Conservation (phyloP, 2,329 filamentous ascomycete genomes). For the Fusarium beomiforme region DNA sequence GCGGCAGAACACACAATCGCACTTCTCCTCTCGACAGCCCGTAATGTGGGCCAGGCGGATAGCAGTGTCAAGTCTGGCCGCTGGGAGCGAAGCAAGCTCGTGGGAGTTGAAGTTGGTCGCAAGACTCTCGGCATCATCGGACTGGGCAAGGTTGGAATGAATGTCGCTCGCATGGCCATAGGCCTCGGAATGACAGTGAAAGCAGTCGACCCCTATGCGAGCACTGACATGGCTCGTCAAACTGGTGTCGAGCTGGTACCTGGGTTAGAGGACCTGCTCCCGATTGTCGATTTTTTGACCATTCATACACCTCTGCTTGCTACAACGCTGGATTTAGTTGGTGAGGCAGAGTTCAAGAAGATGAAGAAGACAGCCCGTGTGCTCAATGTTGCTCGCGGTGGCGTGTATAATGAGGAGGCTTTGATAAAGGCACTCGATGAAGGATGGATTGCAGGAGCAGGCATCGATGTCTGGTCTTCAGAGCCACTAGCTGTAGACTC, state of each 20-base stretch:
- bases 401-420: conserved; percentile 81
- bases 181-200: conserved; percentile 80
- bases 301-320: conserved; percentile 84
- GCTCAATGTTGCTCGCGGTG: conserved; percentile 82
- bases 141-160: conserved; percentile 84
- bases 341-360: conserved; percentile 69
- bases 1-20: conserved; percentile 83
- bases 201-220: conserved; percentile 82
- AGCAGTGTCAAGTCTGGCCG: conserved; percentile 74
- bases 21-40: conserved; percentile 76
- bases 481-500: conserved; percentile 71
- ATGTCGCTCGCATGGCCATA: conserved; percentile 81
- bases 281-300: conserved; percentile 78
- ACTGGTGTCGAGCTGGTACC: conserved; percentile 72
- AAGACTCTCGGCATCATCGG: conserved; percentile 83
- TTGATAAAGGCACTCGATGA: conserved; percentile 75
- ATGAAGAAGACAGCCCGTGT: conserved; percentile 82
- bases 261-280: conserved; percentile 68
- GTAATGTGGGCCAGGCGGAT: conserved; percentile 77
- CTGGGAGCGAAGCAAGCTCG: conserved; percentile 79
- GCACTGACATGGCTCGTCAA: conserved; percentile 73
- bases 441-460: conserved; percentile 79
- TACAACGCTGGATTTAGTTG: conserved; percentile 78
- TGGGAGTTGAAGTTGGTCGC: conserved; percentile 80
- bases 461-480: conserved; percentile 81